Conservation (phyloP, 202 grass and related monocot species). For the Cymbopogon flexuosus region DNA sequence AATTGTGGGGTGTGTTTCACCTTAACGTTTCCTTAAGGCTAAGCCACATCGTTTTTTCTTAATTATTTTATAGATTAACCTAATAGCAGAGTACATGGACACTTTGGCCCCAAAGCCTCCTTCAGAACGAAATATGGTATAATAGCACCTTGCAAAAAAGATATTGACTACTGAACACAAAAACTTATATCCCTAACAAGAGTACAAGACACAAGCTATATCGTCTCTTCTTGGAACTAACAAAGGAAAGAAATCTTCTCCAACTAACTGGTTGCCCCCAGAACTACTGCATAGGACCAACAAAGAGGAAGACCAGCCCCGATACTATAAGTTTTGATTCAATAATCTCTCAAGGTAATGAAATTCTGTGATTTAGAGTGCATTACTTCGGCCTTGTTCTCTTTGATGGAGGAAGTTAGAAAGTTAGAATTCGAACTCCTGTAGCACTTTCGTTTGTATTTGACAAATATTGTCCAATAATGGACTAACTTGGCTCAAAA, state of each 20-base stretch:
- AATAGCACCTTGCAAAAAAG: neutral
- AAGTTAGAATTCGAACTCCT: too few relatives aligned
- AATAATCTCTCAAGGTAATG: neutral
- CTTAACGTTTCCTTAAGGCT: neutral
- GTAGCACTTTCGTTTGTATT: too few relatives aligned
- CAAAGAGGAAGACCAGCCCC: neutral
- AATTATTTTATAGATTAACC: neutral
- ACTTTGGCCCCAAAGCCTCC: neutral
- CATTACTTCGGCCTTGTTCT: too few relatives aligned
- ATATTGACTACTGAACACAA: neutral
- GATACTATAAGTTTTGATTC: neutral
- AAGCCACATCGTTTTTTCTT: neutral
- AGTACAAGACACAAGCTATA: neutral
- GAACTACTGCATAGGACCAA: neutral
- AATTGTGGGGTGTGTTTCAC: neutral
- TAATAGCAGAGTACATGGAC: neutral
- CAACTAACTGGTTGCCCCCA: neutral
- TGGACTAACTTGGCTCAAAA: too few relatives aligned
- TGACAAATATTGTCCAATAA: too few relatives aligned
- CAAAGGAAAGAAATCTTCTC: neutral
- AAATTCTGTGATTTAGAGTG: neutral
- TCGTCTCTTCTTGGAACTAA: neutral
- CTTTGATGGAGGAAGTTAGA: too few relatives aligned
- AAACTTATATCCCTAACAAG: neutral
- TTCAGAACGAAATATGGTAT: neutral